Conservation (phyloP, 768 basidiomycete genomes). For the Psilocybe cyanescens region DNA sequence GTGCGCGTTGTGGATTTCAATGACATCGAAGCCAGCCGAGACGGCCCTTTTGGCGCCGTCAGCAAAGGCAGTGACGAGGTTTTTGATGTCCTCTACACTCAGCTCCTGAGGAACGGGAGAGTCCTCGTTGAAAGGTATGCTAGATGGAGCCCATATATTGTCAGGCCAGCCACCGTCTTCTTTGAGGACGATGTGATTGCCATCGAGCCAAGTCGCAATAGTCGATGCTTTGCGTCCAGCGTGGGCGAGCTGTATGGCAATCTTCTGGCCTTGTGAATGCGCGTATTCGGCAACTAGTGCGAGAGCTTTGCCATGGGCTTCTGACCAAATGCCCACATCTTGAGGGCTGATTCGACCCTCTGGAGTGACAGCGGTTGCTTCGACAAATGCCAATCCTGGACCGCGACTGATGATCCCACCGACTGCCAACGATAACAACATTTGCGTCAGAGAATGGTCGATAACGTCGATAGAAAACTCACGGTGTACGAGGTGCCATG, state of each 20-base stretch:
- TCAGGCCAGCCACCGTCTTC: constrained; percentile 51
- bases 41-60: no score
- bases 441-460: constrained; percentile 46
- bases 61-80: no score
- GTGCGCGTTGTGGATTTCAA: no score
- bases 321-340: no score
- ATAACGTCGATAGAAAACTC: constrained; percentile 29
- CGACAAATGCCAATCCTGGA: background rate
- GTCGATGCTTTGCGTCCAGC: constrained; percentile 76
- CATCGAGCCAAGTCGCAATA: constrained; percentile 58
- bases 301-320: no score
- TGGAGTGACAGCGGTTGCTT: background rate
- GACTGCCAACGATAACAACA: constrained; percentile 11
- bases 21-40: no score
- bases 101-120: constrained; percentile 59
- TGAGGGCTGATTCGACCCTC: no score
- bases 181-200: constrained; percentile 29
- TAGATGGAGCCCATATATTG: constrained; percentile 58
- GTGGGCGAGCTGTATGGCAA: constrained; percentile 75
- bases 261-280: constrained; percentile 66
- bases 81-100: background rate
- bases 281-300: constrained; percentile 28
- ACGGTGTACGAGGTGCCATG: constrained; percentile 36
- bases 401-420: constrained; percentile 3
- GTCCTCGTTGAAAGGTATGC: constrained; percentile 41